Evolutionary conservation across 2,329 filamentous ascomycete species (phyloP).

Genomic region (Gnomoniopsis sp.): DNA sequence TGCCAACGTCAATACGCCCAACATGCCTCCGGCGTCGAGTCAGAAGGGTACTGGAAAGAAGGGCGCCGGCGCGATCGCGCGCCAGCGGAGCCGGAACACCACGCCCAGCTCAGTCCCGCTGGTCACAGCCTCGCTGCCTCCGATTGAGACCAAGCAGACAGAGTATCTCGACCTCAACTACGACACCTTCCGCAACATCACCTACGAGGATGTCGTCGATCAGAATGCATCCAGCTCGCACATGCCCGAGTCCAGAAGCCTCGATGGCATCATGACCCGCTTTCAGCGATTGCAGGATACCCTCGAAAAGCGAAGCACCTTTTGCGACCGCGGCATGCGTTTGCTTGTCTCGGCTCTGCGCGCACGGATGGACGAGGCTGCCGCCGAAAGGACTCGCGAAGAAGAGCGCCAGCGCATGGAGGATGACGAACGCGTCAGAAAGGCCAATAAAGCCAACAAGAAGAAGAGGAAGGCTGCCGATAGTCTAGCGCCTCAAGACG

Average conservation of each 20-base stretch:
- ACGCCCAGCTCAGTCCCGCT: conserved; percentile 60
- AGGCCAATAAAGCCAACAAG: conserved; percentile 64
- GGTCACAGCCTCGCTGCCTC: conserved; percentile 47
- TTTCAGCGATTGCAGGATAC: conserved; percentile 63
- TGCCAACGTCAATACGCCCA: conserved; percentile 13
- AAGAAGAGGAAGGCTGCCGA: conserved; percentile 77
- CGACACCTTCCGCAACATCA: conserved; percentile 55
- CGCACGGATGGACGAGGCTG: conserved; percentile 52
- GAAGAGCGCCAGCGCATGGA: conserved; percentile 48
- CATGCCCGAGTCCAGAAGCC: conserved; percentile 60
- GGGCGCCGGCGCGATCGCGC: conserved; percentile 53
- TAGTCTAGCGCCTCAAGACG: conserved; percentile 53
- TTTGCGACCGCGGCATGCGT: conserved; percentile 72
- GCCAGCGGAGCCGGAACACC: conserved; percentile 73
- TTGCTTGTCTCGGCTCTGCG: conserved; percentile 65
- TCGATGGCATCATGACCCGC: conserved; percentile 61
- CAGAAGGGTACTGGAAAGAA: conserved; percentile 67
- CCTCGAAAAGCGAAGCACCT: conserved; percentile 63
- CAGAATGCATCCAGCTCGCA: conserved; percentile 52
- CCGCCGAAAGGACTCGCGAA: conserved; percentile 42
- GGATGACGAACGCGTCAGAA: conserved; percentile 45
- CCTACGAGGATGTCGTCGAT: conserved; percentile 69
- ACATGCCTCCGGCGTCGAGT: conserved; percentile 56
- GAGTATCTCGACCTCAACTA: conserved; percentile 65
- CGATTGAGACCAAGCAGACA: conserved; percentile 54